Conservation (phyloP, 495 filamentous ascomycete genomes). For the Aspergillus cavernicola region DNA sequence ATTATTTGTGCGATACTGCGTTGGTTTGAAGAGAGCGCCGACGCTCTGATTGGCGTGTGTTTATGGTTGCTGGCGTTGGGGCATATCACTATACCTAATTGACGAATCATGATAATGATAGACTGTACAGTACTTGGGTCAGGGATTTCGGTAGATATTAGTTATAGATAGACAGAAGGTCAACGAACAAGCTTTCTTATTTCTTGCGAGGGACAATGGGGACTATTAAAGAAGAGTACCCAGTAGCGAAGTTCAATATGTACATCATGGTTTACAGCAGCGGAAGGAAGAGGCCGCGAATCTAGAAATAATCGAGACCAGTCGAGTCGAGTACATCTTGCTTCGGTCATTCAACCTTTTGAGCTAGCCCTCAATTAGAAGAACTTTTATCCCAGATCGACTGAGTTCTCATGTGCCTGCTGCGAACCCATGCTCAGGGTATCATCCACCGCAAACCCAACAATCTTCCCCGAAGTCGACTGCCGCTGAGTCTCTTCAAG, state of each 20-base stretch:
- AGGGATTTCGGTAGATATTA: neutral
- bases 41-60: slow-evolving; percentile 32
- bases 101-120: slow-evolving; percentile 22
- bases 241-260: neutral
- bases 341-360: too few relatives aligned
- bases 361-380: neutral
- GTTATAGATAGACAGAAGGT: neutral
- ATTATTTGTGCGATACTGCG: slow-evolving; percentile 73
- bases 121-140: slow-evolving; percentile 17
- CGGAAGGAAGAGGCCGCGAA: too few relatives aligned
- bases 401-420: slow-evolving; percentile 2
- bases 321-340: too few relatives aligned
- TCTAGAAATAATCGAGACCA: too few relatives aligned
- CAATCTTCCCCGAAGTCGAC: slow-evolving; percentile 55
- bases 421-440: slow-evolving; percentile 12
- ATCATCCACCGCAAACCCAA: slow-evolving; percentile 63
- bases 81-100: slow-evolving; percentile 2
- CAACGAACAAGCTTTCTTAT: neutral
- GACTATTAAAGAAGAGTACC: too few relatives aligned
- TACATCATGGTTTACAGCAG: neutral
- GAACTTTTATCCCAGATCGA: neutral
- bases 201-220: too few relatives aligned
- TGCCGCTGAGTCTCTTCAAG: slow-evolving; percentile 52
- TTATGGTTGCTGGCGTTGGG: slow-evolving; percentile 7
- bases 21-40: slow-evolving; percentile 51